Base-by-base conservation (phyloP, 1,139 yeast genomes). In the Taphrina sp. region DNA sequence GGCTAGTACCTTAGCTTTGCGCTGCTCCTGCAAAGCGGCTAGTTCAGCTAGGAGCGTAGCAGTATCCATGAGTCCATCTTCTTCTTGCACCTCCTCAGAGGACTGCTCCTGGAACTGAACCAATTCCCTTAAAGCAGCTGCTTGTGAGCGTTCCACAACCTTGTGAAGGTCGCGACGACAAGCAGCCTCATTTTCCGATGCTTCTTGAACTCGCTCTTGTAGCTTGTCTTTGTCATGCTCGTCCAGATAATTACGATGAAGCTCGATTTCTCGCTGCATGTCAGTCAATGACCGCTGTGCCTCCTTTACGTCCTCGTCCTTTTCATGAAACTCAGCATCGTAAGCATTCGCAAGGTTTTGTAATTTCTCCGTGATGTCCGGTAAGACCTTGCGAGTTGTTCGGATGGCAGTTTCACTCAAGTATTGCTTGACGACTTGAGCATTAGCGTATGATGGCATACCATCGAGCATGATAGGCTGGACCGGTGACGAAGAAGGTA, bases 271-370 rank as follows among this genome's bases (percentile, higher is more conserved):
- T 19, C 70, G 68, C 51, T 71, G 70, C 64, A 75, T 72, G 20
- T 69, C 67, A n/a, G 66, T 67, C 23, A 76, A 66, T 28, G 74
- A 64, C 42, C 69, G 68, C 20, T 74, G 72, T 28, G 77, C 76
- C 58, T 77, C 78, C 34, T 69, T 69, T 14, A 71, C 67, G 59
- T 76, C 78, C 0, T 72, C 72, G 36, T 79, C 81, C 61, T 79
- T 77, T 57, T 80, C 77, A 28, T 67, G 70, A 31, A 80, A 63
- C 61, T 78, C 83, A 3, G 67, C 63, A 59, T 81, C 84, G 64
- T 78, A 83, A 0, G 80, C 74, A 52, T 71, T 72, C 0, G 87
- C 82, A 39, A 81, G 67, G 17, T 76, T 79, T 43, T 76, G 78
- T 58, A 83, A 66, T 33, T 73, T 71, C 19, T 76, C 79, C 14